Conservation (phyloP, 345 rosid genomes). For the Melaleuca alternifolia region DNA sequence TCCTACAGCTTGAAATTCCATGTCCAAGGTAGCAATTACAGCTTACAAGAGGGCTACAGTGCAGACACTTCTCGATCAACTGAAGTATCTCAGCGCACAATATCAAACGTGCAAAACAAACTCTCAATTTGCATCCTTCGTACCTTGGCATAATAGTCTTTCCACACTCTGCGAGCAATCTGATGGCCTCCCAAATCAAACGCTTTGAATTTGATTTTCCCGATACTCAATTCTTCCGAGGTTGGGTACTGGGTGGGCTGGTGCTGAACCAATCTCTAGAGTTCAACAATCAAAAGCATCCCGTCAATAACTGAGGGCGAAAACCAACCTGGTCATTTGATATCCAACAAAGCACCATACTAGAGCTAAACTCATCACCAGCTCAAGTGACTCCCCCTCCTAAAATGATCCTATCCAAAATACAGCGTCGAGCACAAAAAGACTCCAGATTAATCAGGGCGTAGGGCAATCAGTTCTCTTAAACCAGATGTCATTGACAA, state of each 20-base stretch:
- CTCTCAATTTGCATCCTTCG: neutral
- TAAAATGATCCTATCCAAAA: neutral
- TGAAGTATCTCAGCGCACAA: neutral
- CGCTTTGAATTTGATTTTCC: conserved; percentile 82
- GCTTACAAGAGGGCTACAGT: neutral
- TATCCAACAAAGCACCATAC: neutral
- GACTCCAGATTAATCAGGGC: too few species aligned
- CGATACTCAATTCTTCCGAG: conserved; percentile 88
- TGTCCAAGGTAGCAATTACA: neutral
- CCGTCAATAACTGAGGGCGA: neutral
- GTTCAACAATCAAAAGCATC: neutral
- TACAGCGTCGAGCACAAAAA: neutral
- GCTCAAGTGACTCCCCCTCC: too few species aligned
- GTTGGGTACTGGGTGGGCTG: conserved; percentile 92
- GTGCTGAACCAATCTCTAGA: conserved; percentile 79
- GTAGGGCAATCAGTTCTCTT: too few species aligned
- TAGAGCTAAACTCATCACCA: too few species aligned
- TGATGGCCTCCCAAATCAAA: conserved; percentile 95
- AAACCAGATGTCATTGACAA: neutral
- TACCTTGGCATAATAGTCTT: conserved; percentile 90
- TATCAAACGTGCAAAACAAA: neutral
- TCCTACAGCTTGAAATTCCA: neutral
- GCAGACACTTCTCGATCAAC: neutral
- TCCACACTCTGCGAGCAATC: conserved; percentile 91
- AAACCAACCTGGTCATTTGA: neutral